Conservation (phyloP, 2,329 filamentous ascomycete genomes). For the Trichoderma koningiopsis region DNA sequence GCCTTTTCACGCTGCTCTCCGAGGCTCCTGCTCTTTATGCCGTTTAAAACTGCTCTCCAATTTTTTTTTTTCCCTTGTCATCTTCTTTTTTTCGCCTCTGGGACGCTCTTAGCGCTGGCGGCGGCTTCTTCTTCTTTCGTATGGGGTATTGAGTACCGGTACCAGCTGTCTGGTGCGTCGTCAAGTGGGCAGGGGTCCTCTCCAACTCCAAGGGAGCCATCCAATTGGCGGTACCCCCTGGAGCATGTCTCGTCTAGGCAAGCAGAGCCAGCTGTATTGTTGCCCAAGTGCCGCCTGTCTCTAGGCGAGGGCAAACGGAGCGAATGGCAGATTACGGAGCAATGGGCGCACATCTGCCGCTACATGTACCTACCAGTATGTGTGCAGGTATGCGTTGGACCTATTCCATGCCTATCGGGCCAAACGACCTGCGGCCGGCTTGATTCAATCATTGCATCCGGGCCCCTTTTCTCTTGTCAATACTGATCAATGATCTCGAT, state of each 20-base stretch:
- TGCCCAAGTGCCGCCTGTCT: conserved; percentile 22
- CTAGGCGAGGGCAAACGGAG: conserved; percentile 17
- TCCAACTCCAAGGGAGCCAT: conserved; percentile 22
- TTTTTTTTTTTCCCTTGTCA: background rate
- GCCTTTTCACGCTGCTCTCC: background rate
- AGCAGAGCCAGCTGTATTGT: conserved; percentile 20
- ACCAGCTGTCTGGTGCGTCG: conserved; percentile 24
- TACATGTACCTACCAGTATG: background rate
- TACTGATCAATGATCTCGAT: no score
- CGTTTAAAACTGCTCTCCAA: conserved; percentile 10
- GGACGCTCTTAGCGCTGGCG: conserved; percentile 5
- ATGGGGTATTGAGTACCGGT: conserved; percentile 19
- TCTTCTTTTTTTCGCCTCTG: background rate
- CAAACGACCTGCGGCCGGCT: background rate
- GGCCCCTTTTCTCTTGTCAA: background rate
- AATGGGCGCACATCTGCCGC: background rate
- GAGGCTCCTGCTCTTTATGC: background rate
- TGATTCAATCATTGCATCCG: background rate
- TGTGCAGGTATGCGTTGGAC: background rate
- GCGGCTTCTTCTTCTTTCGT: background rate
- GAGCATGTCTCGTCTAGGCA: conserved; percentile 26
- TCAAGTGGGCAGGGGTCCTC: conserved; percentile 20
- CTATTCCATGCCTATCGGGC: background rate
- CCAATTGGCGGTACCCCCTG: conserved; percentile 25
- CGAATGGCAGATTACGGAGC: conserved; percentile 11